A percentile compares a stretch with the other conserved stretches of the same genome.
These are phyloP conservation scores for Paratinospora sagittata DNA, from an alignment of 164 flowering plant species.

Conservation along the genomic window DNA sequence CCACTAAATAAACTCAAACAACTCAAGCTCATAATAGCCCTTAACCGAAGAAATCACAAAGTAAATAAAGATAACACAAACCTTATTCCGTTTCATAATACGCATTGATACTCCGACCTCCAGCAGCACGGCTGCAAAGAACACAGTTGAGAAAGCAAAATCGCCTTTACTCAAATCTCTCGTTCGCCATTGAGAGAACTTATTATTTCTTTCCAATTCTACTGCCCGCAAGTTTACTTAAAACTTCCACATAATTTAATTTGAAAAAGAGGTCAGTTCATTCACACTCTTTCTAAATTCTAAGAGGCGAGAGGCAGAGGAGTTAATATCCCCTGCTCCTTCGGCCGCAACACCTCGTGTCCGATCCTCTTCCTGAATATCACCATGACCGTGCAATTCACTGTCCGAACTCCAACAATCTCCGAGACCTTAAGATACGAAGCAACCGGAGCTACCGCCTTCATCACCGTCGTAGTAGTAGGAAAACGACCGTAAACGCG, in stretches of 20 bases:
- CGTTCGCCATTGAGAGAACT: neutral
- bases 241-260: neutral
- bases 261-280: neutral
- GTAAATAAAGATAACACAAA: too few species aligned
- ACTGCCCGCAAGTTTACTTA: neutral
- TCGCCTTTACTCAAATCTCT: too few species aligned
- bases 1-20: too few species aligned
- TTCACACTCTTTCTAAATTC: neutral
- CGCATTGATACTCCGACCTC: too few species aligned
- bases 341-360: neutral
- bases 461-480: slow-evolving; percentile 8
- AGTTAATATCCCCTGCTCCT: neutral
- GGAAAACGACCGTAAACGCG: slow-evolving; percentile 9
- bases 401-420: slow-evolving; percentile 12
- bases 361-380: slow-evolving; percentile 11
- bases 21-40: too few species aligned
- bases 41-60: too few species aligned
- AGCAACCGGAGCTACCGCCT: slow-evolving; percentile 15
- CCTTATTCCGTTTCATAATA: too few species aligned
- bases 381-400: slow-evolving; percentile 16
- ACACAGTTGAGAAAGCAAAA: too few species aligned
- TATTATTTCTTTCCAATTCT: neutral
- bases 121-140: too few species aligned
- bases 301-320: neutral
- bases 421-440: slow-evolving; percentile 14